Base-by-base conservation (phyloP, 1,284 basidiomycete genomes). In the Gymnopus androsaceus region DNA sequence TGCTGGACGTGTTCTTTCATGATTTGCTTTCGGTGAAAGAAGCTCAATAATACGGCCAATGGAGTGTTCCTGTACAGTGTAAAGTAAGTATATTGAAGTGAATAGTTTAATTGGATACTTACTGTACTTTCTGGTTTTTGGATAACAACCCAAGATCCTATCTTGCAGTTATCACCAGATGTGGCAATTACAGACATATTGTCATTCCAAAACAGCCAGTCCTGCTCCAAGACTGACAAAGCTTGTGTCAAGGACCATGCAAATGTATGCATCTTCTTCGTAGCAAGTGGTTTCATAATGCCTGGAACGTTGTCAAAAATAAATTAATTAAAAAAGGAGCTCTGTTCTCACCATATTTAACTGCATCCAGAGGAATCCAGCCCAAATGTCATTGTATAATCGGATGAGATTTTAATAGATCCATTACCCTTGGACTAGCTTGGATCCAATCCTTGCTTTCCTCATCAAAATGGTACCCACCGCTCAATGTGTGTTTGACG, bases 401-500 rank as follows among this genome's bases (percentile, higher is more conserved):
- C 12, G 45, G 34, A 3, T 28, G 15, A 12, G 14, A n/a, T 17
- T 7, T 28, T 6, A 54, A n/a, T 14, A 54, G 11, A 3, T 30
- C 15, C 2, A 7, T 28, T 4, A 41, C 45, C 21, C 3, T 17
- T 5, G 36, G 12, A 7, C 21, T 14, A 15, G 55, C 55, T 25
- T 57, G 55, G 5, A 47, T 25, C 41, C 49, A 46, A 19, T 42
- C 15, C 25, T 19, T 28, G 25, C 37, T 11, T 21, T 46, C 19
- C 14, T 30, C 30, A 37, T 64, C 6, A 34, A 9, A 57, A 69
- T 69, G 73, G 55, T 57, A 72, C 0, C 73, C 71, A 6, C 72
- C 68, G 42, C 63, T 68, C 0, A 67, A 44, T 2, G 63, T 51
- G 48, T 76, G 75, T 47, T 74, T 72, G 40, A 74, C 56, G 1